Evolutionary conservation across 164 flowering plant species (phyloP).

Genomic region (Cinnamomum chago): DNA sequence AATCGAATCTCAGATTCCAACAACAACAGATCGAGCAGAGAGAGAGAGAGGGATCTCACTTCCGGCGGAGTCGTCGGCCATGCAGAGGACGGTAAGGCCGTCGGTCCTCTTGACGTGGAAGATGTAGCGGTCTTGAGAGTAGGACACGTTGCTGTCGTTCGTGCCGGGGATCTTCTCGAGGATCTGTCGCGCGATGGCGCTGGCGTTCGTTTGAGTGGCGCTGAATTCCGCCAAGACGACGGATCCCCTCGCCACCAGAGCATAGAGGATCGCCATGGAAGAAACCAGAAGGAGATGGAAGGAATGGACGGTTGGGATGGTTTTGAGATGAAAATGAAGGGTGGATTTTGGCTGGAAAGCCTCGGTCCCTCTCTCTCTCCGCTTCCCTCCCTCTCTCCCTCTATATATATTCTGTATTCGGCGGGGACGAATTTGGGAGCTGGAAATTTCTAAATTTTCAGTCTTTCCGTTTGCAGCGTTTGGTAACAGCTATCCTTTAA

Average conservation of each 20-base stretch:
- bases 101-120: conserved; percentile 83
- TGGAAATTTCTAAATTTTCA: no score
- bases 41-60: conserved; percentile 27
- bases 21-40: neutral
- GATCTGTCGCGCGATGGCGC: conserved; percentile 62
- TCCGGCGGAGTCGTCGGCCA: conserved; percentile 77
- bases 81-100: conserved; percentile 81
- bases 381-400: no score
- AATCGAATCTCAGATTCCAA: neutral
- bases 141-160: conserved; percentile 52
- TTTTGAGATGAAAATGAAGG: neutral
- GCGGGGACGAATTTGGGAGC: no score
- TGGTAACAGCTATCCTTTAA: no score
- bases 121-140: conserved; percentile 78
- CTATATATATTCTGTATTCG: no score
- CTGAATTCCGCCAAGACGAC: conserved; percentile 78
- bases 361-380: no score
- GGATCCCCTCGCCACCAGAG: conserved; percentile 71
- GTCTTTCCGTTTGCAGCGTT: no score
- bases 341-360: no score
- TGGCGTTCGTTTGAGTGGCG: conserved; percentile 59
- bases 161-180: conserved; percentile 55
- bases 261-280: conserved; percentile 64
- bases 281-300: neutral
- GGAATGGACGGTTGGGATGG: neutral